A percentile compares a stretch with the other conserved stretches of the same genome.
Conservation (phyloP, 2,329 filamentous ascomycete species). For the Pestalotiopsis sp. region DNA sequence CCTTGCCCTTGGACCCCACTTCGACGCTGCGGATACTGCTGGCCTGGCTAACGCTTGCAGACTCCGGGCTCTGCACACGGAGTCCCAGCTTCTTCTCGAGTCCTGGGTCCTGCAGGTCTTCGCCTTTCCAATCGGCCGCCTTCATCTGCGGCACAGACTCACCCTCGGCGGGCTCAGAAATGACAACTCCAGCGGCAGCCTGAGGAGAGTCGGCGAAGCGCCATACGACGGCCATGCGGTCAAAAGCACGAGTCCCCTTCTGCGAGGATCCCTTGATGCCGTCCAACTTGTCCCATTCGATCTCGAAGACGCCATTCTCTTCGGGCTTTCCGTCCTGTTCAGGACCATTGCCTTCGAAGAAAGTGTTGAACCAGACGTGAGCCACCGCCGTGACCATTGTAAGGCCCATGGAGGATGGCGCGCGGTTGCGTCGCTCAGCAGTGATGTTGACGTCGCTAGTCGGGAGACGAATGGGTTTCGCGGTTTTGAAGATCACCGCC, state of each 20-base stretch:
- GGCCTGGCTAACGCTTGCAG: constrained; percentile 70
- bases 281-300: constrained; percentile 74
- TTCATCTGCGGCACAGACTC: constrained; percentile 71
- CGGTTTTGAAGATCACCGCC: constrained; percentile 78
- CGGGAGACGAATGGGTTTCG: constrained; percentile 68
- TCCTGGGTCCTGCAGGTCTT: constrained; percentile 45
- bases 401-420: constrained; percentile 74
- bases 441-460: constrained; percentile 90
- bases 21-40: constrained; percentile 62
- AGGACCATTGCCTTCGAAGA: constrained; percentile 82
- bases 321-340: constrained; percentile 68
- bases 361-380: constrained; percentile 96
- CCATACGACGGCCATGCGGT: constrained; percentile 87
- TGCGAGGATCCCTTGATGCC: constrained; percentile 88
- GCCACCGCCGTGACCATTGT: constrained; percentile 92
- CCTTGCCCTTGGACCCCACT: constrained; percentile 16
- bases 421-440: constrained; percentile 82
- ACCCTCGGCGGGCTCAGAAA: constrained; percentile 67
- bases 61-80: constrained; percentile 64
- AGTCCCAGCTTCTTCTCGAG: constrained; percentile 70
- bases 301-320: constrained; percentile 64
- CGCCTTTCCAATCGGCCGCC: constrained; percentile 76
- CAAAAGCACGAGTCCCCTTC: constrained; percentile 81
- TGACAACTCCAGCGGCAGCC: constrained; percentile 26
- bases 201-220: constrained; percentile 42